Base-by-base conservation (phyloP, 2,329 filamentous ascomycete genomes). In the Emericellopsis cladophorae region DNA sequence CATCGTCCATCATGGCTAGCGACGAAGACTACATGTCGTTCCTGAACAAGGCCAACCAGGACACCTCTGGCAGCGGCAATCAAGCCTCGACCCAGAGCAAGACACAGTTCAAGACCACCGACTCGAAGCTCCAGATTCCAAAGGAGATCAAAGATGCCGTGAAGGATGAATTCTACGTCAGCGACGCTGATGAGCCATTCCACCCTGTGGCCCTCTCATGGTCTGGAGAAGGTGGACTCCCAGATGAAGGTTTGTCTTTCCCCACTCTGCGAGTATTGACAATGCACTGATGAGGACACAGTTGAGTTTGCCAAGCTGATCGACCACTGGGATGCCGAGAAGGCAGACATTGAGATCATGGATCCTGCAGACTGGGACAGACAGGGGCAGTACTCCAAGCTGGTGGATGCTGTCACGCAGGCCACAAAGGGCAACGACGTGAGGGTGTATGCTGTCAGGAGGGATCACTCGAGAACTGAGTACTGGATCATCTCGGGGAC, bases 11-110 rank as follows among this genome's bases (percentile, higher is more conserved):
- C 14, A 86, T 85, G 81, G 75, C 79, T 7, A 81, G 79, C 41
- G 87, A 95, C 68, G 78, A 84, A 45, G 82, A 84, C 46, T 95
- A 95, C 67, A 75, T 79, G 61, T 69, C 81, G 44, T 95, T 95
- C 57, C 70, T 95, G 43, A 74, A 92, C 57, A 92, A 92, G 66
- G 86, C 87, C 41, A 94, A 94, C 64, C 67, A 79, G 53, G 81
- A 88, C 55, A 80, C 83, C 15, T 80, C 77, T 56, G 72, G 77
- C 42, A 44, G 55, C 46, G 31, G 22, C 31, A 24, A 18, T 46
- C 40, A 44, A n/a, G 46, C 43, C 8, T 14, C 50, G 9, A 41
- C 45, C 11, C 48, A 51, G 43, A 48, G 52, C 22, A 34, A 47
- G 22, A 34, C 46, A n/a, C 58, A 61, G 40, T 69, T 77, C 53